Evolutionary conservation across 768 basidiomycete species (phyloP).

Genomic region (Boletus fagicola): DNA sequence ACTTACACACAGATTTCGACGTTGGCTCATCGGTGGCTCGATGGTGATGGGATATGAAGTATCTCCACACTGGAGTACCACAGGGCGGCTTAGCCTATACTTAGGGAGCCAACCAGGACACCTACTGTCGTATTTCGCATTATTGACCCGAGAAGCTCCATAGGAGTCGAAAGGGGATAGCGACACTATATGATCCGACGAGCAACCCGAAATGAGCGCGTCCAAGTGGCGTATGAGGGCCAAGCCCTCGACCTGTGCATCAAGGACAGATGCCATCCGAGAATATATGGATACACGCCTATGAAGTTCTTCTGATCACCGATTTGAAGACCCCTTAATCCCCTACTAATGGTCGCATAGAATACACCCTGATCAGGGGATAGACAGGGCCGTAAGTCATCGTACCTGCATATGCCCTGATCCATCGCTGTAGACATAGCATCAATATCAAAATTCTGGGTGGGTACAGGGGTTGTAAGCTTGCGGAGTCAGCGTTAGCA

Average conservation of each 20-base stretch:
- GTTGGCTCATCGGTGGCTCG: background rate
- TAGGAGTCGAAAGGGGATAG: background rate
- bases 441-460: background rate
- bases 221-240: background rate
- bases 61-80: background rate
- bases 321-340: background rate
- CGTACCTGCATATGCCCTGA: background rate
- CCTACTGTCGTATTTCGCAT: background rate
- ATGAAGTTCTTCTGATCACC: background rate
- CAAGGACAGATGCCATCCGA: background rate
- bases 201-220: background rate
- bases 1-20: background rate
- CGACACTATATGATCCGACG: no score
- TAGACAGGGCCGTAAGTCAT: background rate
- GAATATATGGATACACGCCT: background rate
- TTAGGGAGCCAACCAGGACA: background rate
- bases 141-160: background rate
- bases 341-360: background rate
- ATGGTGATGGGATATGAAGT: background rate
- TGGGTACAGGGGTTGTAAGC: background rate
- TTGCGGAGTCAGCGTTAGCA: no score
- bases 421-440: background rate
- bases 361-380: background rate
- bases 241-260: background rate
- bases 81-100: background rate